Evolutionary conservation across 2,329 filamentous ascomycete genomes (phyloP), one percentile per base, ranked within the genome.

Genomic region (Thermothelomyces thermophilus): DNA sequence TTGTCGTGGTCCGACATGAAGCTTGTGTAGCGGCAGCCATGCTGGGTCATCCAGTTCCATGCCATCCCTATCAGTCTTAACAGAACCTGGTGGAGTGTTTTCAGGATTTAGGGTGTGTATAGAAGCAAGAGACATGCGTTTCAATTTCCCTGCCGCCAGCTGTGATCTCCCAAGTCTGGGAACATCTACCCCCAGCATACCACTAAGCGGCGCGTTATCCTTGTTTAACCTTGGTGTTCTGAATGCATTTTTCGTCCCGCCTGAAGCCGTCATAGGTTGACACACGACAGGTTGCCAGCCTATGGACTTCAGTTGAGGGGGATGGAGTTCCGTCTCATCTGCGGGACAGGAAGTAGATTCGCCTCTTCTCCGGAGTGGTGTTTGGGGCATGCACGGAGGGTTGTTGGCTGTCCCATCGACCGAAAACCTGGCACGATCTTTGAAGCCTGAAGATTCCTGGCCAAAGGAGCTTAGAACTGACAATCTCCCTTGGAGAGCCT

Each of bases 141-240:
- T 50, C 14, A 45, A 46, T 36, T 34, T 52, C 52, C 54, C 57
- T 10, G 42, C 53, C 16, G 51, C 26, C n/a, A 55, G 22, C n/a
- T 45, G 53, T 14, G 52, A 51, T 8, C 50, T 48, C 17, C 51
- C 53, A 13, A 48, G 47, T 5, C 44, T 50, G 35, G 53, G 48
- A 8, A 52, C 40, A 10, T 51, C 45, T 14, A 30, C n/a, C 8
- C 20, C 49, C 19, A 36, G 26, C 26, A 40, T 49, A 11, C 46
- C 51, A n/a, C 46, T 42, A 33, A 26, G 30, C 11, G 31, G n/a
- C 3, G 20, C 6, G 5, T 36, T 46, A 1, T 17, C 34, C 39
- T 31, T 47, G 30, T 35, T 24, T 11, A n/a, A 33, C 22, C 33
- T 46, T 16, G 40, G 24, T 26, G 9, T 16, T 45, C 40, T 52